Base-by-base conservation (phyloP, 2,329 filamentous ascomycete genomes). In the Dactylellina sp. region DNA sequence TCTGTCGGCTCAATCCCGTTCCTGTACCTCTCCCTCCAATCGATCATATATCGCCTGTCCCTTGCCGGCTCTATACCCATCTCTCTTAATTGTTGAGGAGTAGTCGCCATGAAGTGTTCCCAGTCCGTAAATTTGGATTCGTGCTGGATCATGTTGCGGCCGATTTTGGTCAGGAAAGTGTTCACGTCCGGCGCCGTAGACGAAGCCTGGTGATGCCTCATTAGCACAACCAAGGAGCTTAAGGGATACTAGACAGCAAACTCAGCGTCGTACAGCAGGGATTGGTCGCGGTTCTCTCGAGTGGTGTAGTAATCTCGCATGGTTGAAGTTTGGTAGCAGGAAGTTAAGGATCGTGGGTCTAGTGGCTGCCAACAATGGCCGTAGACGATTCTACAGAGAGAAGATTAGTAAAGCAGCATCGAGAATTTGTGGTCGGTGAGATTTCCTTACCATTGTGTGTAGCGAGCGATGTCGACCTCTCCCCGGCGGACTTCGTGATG, bases 141-240 rank as follows among this genome's bases (percentile, higher is more conserved):
- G 83, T 97, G 92, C 80, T 90, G 88, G 79, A 86, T 89, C 78
- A 97, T 88, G 78, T 89, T 89, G 76, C 95, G 93, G 78, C 95
- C 95, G 82, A 98, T 97, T 71, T 97, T 85, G 37, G 87, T 92
- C 75, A 98, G 89, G 82, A 99, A 97, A 14, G 93, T 95, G 78
- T 86, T 81, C 42, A 92, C 88, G 80, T 97, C 89, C 93, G 94
- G 40, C 25, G 89, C 81, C 2, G 79, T 74, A 32, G 87, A 82
- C 5, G 80, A 50, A 7, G 78, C 46, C 79, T 83, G 47, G 76
- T 32, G 9, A 35, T 14, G 0, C 11, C 11, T 25, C 14, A 25
- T 70, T 44, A 57, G 53, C 16, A 28, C 11, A 25, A 12, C 32
- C 14, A 44, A 12, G 18, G 9, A 35, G 20, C n/a, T 35, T 14